Evolutionary conservation across 176 grass and related monocot genomes (phyloP), one percentile per base, ranked within the genome.

Genomic region (Zoysia japonica): DNA sequence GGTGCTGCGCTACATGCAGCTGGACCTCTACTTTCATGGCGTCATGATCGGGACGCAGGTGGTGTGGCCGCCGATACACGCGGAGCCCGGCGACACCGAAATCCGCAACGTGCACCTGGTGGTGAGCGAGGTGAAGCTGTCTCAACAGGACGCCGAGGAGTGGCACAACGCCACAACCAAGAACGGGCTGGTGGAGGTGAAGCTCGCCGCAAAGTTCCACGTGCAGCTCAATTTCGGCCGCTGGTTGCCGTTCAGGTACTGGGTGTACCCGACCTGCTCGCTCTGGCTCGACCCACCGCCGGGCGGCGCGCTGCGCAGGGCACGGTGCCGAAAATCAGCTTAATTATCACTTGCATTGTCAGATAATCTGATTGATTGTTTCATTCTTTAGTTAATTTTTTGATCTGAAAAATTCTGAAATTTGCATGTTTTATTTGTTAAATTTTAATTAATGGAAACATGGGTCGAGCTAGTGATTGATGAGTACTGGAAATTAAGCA

Each of bases 21-120:
- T 99, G 41, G 92, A 95, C 80, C 86, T 99, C 57, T 91, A 82
- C 85, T 99, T 85, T 88, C 19, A 74, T 45, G 88, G 71, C 63
- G 74, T 43, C 44, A 19, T 88, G 72, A 57, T 99, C 56, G 88
- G 78, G 13, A 89, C 92, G 42, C 79, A 84, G 86, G 70, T 81
- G 2, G 76, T 93, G 61, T 53, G 68, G 74, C 88, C 87, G 10
- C 87, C 88, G 39, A 52, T 99, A 63, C 81, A 69, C 15, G 75
- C 91, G 83, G 39, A 5, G 0, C 86, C 80, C 5, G 72, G 87
- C 48, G 49, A 61, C 42, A 50, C 53, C 20, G 78, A 8, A 71
- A 75, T 91, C 71, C 83, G 82, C 41, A 78, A 0, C 56, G 72
- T 85, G 47, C 83, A 92, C 48, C 37, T 94, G 62, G 59, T 89